Evolutionary conservation across 1,139 yeast genomes (phyloP).

Genomic region (Taiozyma onychis): DNA sequence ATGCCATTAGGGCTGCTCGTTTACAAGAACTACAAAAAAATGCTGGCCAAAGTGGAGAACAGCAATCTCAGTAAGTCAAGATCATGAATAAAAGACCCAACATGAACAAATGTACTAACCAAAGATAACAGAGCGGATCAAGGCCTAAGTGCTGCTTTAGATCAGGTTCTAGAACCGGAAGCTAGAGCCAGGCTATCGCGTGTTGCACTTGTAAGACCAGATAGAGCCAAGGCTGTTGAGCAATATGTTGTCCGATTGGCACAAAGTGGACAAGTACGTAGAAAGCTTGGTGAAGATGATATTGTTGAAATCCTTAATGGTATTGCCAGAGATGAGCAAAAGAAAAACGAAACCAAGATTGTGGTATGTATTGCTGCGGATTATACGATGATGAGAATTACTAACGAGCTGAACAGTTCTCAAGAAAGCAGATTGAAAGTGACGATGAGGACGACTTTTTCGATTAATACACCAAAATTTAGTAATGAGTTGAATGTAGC

Average conservation of each 20-base stretch:
- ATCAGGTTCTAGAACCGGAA: constrained; percentile 68
- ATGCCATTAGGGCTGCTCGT: constrained; percentile 86
- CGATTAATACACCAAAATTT: constrained; percentile 22
- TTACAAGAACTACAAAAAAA: constrained; percentile 71
- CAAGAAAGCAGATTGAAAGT: constrained; percentile 34
- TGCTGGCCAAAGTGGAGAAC: constrained; percentile 26
- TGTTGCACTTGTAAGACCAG: constrained; percentile 85
- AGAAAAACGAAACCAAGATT: constrained; percentile 56
- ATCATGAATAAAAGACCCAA: constrained; percentile 8
- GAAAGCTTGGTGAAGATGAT: constrained; percentile 71
- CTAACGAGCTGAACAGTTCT: constrained; percentile 23
- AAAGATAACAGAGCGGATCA: constrained; percentile 3
- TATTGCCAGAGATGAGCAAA: constrained; percentile 71
- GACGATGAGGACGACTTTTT: constrained; percentile 39
- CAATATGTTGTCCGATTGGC: constrained; percentile 68
- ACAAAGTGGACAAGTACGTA: constrained; percentile 70
- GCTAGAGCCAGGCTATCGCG: constrained; percentile 88
- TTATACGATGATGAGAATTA: constrained; percentile 19
- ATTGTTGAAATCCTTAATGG: constrained; percentile 80
- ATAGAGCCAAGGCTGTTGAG: constrained; percentile 88
- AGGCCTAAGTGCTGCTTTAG: constrained; percentile 32
- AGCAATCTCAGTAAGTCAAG: not conserved
- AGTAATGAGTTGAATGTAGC: not conserved
- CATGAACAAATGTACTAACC: not conserved
- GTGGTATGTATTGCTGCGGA: constrained; percentile 25